Conservation (phyloP, 176 grass and related monocot species). For the Otatea glauca region DNA sequence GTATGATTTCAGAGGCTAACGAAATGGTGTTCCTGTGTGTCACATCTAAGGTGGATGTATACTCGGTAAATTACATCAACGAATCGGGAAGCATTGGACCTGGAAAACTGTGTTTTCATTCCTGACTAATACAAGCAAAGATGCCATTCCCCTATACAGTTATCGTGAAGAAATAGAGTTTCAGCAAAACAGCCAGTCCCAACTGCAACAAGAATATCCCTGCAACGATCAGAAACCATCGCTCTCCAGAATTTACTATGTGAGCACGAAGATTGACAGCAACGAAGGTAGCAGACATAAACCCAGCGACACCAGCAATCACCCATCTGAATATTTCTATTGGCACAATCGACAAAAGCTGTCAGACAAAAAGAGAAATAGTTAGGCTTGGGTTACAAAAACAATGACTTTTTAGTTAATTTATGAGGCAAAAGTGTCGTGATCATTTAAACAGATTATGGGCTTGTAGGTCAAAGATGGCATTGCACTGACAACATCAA, state of each 20-base stretch:
- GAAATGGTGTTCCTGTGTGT: conserved; percentile 12
- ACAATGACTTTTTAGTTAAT: background rate
- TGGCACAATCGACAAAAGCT: conserved; percentile 94
- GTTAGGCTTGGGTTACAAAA: conserved; percentile 22
- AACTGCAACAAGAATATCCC: conserved; percentile 96
- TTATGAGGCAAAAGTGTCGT: background rate
- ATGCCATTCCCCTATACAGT: conserved; percentile 65
- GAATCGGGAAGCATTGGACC: conserved; percentile 19
- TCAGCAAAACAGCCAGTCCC: conserved; percentile 83
- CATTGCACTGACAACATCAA: conserved; percentile 1
- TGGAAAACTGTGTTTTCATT: conserved; percentile 42
- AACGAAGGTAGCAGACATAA: conserved; percentile 96
- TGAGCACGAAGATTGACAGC: conserved; percentile 88
- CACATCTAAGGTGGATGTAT: conserved; percentile 49
- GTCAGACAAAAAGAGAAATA: conserved; percentile 15
- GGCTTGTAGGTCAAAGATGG: conserved; percentile 7
- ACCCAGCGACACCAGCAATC: conserved; percentile 81
- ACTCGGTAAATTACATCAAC: conserved; percentile 59
- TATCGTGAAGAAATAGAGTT: conserved; percentile 97
- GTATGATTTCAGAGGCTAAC: conserved; percentile 6
- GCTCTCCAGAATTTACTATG: conserved; percentile 87
- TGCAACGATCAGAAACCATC: conserved; percentile 87
- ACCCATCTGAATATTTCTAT: conserved; percentile 99
- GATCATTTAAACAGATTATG: background rate
- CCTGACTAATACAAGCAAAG: conserved; percentile 47